Conservation (phyloP, 371 early-diverging fungal genomes). For the Mucor plumbeus region DNA sequence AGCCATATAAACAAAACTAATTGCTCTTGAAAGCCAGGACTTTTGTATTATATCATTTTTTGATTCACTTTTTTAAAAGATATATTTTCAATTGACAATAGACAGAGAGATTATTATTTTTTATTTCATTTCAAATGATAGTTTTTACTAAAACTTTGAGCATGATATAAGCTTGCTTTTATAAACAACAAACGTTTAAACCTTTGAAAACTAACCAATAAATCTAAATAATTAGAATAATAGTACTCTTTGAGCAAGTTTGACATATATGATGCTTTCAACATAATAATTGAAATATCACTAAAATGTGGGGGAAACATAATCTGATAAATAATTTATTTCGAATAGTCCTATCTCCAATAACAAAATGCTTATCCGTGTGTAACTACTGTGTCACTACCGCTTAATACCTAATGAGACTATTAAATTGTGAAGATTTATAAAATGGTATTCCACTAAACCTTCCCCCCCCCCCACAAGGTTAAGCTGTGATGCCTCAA, state of each 20-base stretch:
- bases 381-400: neutral
- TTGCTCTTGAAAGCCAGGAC: neutral
- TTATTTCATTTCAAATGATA: neutral
- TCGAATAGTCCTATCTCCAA: neutral
- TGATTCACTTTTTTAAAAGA: no score
- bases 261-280: neutral
- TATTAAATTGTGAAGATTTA: no score
- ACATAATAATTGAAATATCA: neutral
- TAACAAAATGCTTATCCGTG: neutral
- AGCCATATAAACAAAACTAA: neutral
- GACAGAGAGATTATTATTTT: neutral
- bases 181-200: neutral
- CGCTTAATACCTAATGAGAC: no score
- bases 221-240: neutral
- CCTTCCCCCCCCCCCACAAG: no score
- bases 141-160: neutral
- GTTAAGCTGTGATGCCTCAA: no score
- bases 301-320: neutral
- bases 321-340: neutral
- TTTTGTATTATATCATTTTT: neutral
- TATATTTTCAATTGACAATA: no score
- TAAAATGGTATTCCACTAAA: no score
- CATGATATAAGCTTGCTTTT: neutral
- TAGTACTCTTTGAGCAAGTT: neutral
- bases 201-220: neutral